Evolutionary conservation across 257 asterid genomes (phyloP), one percentile per base, ranked within the genome.

Genomic region (Echium plantagineum): DNA sequence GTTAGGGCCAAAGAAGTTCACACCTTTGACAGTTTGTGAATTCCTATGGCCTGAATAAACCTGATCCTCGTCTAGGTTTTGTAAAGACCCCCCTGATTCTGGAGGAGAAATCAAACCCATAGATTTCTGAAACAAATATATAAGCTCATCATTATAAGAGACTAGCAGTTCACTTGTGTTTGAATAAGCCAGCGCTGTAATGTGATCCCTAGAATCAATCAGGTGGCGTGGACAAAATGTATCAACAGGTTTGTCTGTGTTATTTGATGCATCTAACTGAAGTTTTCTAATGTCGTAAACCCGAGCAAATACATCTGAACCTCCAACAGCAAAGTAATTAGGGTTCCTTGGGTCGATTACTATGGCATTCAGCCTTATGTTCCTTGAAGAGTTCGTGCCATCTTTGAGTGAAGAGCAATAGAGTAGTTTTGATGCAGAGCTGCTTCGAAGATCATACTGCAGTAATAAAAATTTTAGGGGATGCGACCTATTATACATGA

Each of bases 381-480:
- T 67, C 42, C 61, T 47, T 5, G 83, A 61, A 56, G 79, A 54
- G 61, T 63, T 73, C 47, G 47, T 64, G 72, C 64, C 60, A 74
- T 66, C 81, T 48, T 62, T 48, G 21, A 74, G 60, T 13, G 86
- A 54, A 46, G 84, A 66, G 84, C 89, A 85, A 55, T 64, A 70
- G 71, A 89, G 73, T 71, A 89, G 90, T 78, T 81, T 81, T 65
- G 86, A 69, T 62, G 85, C 79, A 30, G 80, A 78, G 67, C 71
- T 68, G 65, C 75, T 81, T 62, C 96, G 85, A 60, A 89, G 89
- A 72, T 89, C 96, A 69, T 76, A 81, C 96, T 85, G 90, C 85
- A 83, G 65, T 77, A 68, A 24, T 64, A 68, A 72, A 53, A 10
- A 22, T 58, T 42, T 42, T 42, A 42, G 49, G 49, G 61, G 52